phyloP scores from a whole-genome alignment of 495 filamentous ascomycete genomes.

The Podospora australis region DNA sequence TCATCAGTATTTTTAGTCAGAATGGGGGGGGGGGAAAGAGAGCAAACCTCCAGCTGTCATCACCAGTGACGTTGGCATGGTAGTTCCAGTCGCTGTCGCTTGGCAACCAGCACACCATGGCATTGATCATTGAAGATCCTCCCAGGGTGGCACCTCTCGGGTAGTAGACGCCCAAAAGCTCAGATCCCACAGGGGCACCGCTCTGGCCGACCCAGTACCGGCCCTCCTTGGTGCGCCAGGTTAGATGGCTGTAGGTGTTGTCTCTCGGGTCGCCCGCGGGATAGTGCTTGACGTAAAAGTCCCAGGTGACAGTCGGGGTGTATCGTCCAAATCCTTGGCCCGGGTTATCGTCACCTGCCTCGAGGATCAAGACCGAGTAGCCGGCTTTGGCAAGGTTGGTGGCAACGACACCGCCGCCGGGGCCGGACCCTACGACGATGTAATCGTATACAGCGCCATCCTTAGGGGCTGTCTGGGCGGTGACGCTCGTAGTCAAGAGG shows the following conservation, averaged over 20 bases:
- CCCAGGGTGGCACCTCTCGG: slow-evolving; percentile 31
- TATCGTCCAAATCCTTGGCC: slow-evolving; percentile 23
- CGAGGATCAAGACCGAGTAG: slow-evolving; percentile 49
- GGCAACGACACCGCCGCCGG: slow-evolving; percentile 53
- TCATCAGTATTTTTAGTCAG: neutral
- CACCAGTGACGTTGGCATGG: slow-evolving; percentile 29
- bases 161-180: slow-evolving; percentile 30
- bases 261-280: slow-evolving; percentile 25
- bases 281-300: slow-evolving; percentile 34
- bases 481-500: neutral
- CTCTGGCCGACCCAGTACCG: slow-evolving; percentile 29
- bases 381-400: slow-evolving; percentile 51
- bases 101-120: slow-evolving; percentile 30
- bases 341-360: slow-evolving; percentile 48
- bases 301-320: slow-evolving; percentile 32
- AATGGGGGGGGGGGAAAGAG: neutral
- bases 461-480: slow-evolving; percentile 3
- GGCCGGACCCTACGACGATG: slow-evolving; percentile 38
- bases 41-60: slow-evolving; percentile 28
- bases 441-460: slow-evolving; percentile 29
- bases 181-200: slow-evolving; percentile 26
- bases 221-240: slow-evolving; percentile 28
- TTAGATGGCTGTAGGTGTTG: slow-evolving; percentile 30
- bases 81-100: slow-evolving; percentile 32
- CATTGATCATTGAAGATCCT: slow-evolving; percentile 32